phyloP scores from a whole-genome alignment of 306 rosid genomes.

The Cercis canadensis region DNA sequence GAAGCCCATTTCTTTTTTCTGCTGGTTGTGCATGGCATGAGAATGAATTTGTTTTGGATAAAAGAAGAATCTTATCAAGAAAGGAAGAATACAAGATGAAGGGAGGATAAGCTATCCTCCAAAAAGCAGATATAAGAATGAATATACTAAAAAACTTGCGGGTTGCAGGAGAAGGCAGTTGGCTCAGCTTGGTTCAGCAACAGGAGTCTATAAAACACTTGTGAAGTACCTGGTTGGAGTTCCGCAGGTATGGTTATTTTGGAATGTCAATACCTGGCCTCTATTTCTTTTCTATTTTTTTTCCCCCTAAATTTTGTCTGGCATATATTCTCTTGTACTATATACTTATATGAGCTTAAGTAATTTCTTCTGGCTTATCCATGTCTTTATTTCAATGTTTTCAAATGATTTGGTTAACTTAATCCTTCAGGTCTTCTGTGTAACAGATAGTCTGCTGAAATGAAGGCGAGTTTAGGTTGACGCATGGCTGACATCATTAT shows the following conservation, averaged over 20 bases:
- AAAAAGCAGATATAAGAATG: slow-evolving; percentile 2
- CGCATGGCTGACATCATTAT: slow-evolving; percentile 18
- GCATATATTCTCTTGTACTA: slow-evolving; percentile 29
- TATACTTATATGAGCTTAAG: no score
- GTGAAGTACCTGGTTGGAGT: slow-evolving; percentile 98
- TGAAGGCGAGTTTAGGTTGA: slow-evolving; percentile 25
- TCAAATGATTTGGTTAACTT: slow-evolving; percentile 14
- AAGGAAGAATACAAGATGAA: no score
- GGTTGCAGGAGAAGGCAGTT: slow-evolving; percentile 80
- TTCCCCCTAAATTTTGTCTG: not conserved
- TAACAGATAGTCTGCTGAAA: slow-evolving; percentile 3
- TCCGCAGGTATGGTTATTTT: slow-evolving; percentile 70
- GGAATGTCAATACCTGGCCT: slow-evolving; percentile 5
- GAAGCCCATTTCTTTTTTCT: slow-evolving; percentile 27
- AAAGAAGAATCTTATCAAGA: no score
- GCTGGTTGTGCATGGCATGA: slow-evolving; percentile 27
- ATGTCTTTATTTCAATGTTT: slow-evolving; percentile 18
- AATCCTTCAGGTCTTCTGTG: slow-evolving; percentile 3
- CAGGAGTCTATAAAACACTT: slow-evolving; percentile 97
- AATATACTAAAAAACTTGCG: slow-evolving; percentile 32
- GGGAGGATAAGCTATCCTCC: no score
- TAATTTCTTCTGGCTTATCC: slow-evolving; percentile 24
- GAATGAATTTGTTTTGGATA: no score
- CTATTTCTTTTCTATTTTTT: no score
- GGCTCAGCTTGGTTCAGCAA: slow-evolving; percentile 96